These are phyloP conservation scores for Solanum medicagineum DNA, from an alignment of 257 asterid species.

Conservation along the genomic window DNA sequence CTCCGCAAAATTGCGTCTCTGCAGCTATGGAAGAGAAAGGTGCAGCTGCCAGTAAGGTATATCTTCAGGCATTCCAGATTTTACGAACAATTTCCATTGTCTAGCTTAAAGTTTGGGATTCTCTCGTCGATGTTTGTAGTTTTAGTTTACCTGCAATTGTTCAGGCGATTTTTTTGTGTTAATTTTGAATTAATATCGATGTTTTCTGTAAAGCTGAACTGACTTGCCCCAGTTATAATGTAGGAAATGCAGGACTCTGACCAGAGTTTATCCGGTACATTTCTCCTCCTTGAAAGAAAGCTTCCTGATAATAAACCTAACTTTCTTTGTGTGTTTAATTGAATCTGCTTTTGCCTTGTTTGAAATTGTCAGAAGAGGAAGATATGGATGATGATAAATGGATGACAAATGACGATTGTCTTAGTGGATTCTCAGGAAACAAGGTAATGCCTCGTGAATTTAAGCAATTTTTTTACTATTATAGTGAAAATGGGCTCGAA, in stretches of 20 bases:
- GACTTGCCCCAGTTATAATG: neutral
- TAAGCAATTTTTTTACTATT: neutral
- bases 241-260: slow-evolving; percentile 45
- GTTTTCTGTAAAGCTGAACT: neutral
- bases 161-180: neutral
- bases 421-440: slow-evolving; percentile 15
- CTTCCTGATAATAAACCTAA: neutral
- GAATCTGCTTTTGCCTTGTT: neutral
- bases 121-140: neutral
- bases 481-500: neutral
- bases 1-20: neutral
- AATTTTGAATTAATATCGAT: neutral
- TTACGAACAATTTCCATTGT: neutral
- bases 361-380: slow-evolving; percentile 26
- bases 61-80: neutral
- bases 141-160: neutral
- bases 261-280: slow-evolving; percentile 69
- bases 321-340: neutral
- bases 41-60: neutral
- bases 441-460: slow-evolving; percentile 26
- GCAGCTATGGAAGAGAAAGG: neutral
- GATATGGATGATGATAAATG: slow-evolving; percentile 25
- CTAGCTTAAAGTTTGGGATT: neutral
- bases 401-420: slow-evolving; percentile 14
- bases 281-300: neutral